Evolutionary conservation across 495 filamentous ascomycete species (phyloP).

Genomic region (Neurospora sp.): DNA sequence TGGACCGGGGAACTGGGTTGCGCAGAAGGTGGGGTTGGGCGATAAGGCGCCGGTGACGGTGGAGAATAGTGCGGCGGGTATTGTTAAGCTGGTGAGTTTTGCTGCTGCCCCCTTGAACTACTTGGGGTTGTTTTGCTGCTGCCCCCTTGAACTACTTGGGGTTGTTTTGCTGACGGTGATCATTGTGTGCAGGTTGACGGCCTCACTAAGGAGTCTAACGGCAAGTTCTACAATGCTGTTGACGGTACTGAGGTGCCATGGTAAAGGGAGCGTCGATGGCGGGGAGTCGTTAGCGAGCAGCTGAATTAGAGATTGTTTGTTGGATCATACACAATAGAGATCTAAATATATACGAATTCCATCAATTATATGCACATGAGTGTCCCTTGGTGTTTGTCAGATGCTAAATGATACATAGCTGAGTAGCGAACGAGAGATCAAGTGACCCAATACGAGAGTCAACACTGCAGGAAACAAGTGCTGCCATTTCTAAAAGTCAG

Average conservation of each 20-base stretch:
- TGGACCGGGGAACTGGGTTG: neutral
- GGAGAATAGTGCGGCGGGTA: neutral
- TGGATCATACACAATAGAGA: neutral
- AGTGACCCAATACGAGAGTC: neutral
- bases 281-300: neutral
- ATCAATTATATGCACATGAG: neutral
- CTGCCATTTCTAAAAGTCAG: neutral
- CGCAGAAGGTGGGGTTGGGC: neutral
- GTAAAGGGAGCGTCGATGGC: neutral
- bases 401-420: neutral
- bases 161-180: no score
- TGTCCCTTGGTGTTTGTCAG: neutral
- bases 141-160: no score
- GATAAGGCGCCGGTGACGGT: neutral
- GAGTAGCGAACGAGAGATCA: neutral
- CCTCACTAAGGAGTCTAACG: neutral
- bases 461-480: neutral
- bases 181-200: neutral
- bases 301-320: neutral
- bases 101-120: no score
- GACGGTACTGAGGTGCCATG: neutral
- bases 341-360: neutral
- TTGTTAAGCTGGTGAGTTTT: neutral
- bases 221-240: neutral
- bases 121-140: no score